phyloP scores from a whole-genome alignment of 2,329 filamentous ascomycete genomes.

The Aspergillus oerlinghausenensis region DNA sequence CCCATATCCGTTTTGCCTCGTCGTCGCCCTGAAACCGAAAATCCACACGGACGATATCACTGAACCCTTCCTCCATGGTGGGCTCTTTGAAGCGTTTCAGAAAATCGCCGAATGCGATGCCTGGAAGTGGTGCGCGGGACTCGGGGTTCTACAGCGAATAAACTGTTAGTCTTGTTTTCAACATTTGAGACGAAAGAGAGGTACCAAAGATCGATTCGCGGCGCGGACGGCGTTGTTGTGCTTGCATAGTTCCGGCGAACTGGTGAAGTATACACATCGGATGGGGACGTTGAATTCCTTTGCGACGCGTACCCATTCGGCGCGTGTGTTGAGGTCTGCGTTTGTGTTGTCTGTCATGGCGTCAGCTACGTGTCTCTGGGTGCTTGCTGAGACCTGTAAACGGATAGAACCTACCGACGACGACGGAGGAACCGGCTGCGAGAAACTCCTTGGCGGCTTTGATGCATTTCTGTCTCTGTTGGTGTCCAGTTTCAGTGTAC shows the following conservation, averaged over 20 bases:
- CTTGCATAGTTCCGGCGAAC: slow-evolving; percentile 63
- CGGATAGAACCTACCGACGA: slow-evolving; percentile 60
- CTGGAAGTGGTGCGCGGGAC: slow-evolving; percentile 66
- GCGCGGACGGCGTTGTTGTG: slow-evolving; percentile 87
- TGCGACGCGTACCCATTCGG: slow-evolving; percentile 74
- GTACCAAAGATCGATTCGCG: slow-evolving; percentile 46
- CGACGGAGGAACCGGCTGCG: slow-evolving; percentile 62
- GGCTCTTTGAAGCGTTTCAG: slow-evolving; percentile 69
- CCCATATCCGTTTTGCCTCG: slow-evolving; percentile 68
- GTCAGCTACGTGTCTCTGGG: not conserved
- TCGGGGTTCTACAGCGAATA: slow-evolving; percentile 63
- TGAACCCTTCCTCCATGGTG: slow-evolving; percentile 70
- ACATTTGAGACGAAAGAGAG: slow-evolving; percentile 9
- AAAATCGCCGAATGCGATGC: slow-evolving; percentile 75
- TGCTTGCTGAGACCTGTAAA: not conserved
- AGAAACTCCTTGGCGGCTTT: slow-evolving; percentile 67
- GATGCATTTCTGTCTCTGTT: slow-evolving; percentile 59
- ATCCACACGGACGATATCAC: slow-evolving; percentile 69
- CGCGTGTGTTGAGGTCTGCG: slow-evolving; percentile 69
- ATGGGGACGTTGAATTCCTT: slow-evolving; percentile 67
- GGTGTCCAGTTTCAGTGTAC: slow-evolving; percentile 4
- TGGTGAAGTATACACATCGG: slow-evolving; percentile 80
- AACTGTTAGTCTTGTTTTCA: not conserved
- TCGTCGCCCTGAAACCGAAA: slow-evolving; percentile 70
- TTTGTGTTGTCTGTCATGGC: slow-evolving; percentile 81